Evolutionary conservation across 179 eudicot genomes (phyloP), one percentile per base, ranked within the genome.

Genomic region (Patellifolia procumbens): DNA sequence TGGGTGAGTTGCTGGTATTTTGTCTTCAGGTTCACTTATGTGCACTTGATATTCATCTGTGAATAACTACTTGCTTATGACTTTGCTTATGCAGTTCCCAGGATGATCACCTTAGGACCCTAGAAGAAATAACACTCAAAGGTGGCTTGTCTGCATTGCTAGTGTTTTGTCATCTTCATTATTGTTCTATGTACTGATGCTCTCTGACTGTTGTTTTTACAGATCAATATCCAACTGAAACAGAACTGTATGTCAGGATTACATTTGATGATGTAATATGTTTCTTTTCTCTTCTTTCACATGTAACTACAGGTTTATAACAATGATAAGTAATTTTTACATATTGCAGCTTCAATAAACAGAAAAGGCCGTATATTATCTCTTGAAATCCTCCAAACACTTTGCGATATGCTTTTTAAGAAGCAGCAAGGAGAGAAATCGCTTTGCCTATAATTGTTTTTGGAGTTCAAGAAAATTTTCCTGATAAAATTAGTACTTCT

Each of bases 111-210:
- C 83, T 79, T 22, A 84, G 71, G 76, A 84, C 80, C 67, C 77
- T 20, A 31, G 98, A 91, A 19, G 97, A 93, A 28, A 95, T 95
- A 48, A 93, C 98, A 35, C 83, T 91, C 24, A 39, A 78, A 83
- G 90, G 96, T 86, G 63, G 48, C n/a, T 37, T n/a, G 48, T 75
- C n/a, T 78, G 35, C 17, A 19, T 13, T 35, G 51, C 22, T 55
- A 32, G 60, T 49, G 24, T 22, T 70, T 31, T 62, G 12, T 45
- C 34, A 15, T n/a, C 10, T 31, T 39, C 16, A 29, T 13, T 62
- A 12, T 55, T 65, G 29, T 79, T 55, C 19, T 0, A 22, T 80
- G 60, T 58, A 69, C n/a, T 81, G 66, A 59, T 42, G 26, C 2
- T 24, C 16, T 51, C n/a, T 51, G 56, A 51, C 4, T 16, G 43